These are phyloP conservation scores for Rhizophagus clarus DNA, from an alignment of 192 early-diverging fungal species.

Conservation along the genomic window DNA sequence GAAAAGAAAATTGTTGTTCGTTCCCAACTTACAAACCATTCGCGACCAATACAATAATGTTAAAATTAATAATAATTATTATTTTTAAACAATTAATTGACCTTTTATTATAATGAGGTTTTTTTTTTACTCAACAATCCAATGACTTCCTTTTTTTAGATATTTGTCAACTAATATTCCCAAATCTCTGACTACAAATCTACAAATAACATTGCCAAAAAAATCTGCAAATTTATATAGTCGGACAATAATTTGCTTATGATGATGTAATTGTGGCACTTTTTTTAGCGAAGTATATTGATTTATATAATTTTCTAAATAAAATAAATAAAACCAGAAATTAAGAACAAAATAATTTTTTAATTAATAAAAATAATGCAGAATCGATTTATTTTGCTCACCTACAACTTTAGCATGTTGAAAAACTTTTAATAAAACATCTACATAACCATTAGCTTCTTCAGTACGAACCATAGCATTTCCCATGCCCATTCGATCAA, in stretches of 20 bases:
- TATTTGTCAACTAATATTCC: conserved; percentile 50
- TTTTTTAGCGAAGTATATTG: conserved; percentile 35
- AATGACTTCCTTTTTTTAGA: conserved; percentile 45
- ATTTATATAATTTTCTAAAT: conserved; percentile 38
- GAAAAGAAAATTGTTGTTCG: no score
- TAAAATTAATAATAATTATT: background rate
- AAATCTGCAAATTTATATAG: conserved; percentile 44
- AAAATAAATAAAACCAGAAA: conserved; percentile 2
- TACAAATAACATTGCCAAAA: conserved; percentile 45
- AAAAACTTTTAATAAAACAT: conserved; percentile 38
- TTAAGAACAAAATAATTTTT: no score
- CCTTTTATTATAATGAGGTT: background rate
- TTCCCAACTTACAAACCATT: background rate
- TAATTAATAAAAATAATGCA: background rate
- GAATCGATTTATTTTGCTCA: background rate
- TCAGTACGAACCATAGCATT: conserved; percentile 34
- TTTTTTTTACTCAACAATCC: conserved; percentile 39
- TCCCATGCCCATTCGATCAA: conserved; percentile 29
- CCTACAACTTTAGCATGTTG: conserved; percentile 23
- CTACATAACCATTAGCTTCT: conserved; percentile 45
- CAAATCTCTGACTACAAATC: conserved; percentile 47
- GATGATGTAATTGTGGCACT: conserved; percentile 39
- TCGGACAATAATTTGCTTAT: conserved; percentile 40
- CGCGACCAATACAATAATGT: background rate
- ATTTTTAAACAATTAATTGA: background rate